Evolutionary conservation across 1,284 basidiomycete species (phyloP).

Genomic region (Naganishia albida): DNA sequence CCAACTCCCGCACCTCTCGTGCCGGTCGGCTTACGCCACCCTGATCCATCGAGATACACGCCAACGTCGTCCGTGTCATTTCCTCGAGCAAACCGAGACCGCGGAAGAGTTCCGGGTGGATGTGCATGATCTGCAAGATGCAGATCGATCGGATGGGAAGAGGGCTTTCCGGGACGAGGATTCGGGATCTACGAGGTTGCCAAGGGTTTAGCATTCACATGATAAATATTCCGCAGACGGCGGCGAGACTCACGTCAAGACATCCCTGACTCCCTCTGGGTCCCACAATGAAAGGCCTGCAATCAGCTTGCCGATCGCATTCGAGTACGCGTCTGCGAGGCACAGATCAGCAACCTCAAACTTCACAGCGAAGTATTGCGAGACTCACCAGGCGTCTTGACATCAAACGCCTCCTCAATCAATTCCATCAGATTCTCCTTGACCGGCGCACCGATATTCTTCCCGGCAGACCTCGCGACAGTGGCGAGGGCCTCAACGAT

Average conservation of each 20-base stretch:
- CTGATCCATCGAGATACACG: constrained; percentile 69
- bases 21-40: constrained; percentile 78
- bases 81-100: constrained; percentile 64
- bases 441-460: constrained; percentile 75
- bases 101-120: constrained; percentile 65
- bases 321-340: constrained; percentile 67
- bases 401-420: constrained; percentile 75
- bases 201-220: not conserved
- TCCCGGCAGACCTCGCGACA: constrained; percentile 70
- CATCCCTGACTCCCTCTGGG: constrained; percentile 65
- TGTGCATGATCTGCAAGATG: constrained; percentile 65
- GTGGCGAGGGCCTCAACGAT: constrained; percentile 73
- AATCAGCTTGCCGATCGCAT: constrained; percentile 68
- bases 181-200: constrained; percentile 37
- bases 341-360: constrained; percentile 20
- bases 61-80: constrained; percentile 72
- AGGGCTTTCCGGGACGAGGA: constrained; percentile 34
- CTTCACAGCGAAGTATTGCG: not conserved
- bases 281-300: constrained; percentile 64
- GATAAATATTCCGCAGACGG: not conserved
- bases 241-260: constrained; percentile 63
- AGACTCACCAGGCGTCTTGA: constrained; percentile 67
- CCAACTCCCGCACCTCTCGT: constrained; percentile 75
- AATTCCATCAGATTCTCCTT: constrained; percentile 72
- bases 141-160: constrained; percentile 56